A percentile compares a stretch with the other conserved stretches of the same genome.
These are phyloP conservation scores for Mortierella sp. DNA, from an alignment of 371 early-diverging fungal species.

Conservation along the genomic window DNA sequence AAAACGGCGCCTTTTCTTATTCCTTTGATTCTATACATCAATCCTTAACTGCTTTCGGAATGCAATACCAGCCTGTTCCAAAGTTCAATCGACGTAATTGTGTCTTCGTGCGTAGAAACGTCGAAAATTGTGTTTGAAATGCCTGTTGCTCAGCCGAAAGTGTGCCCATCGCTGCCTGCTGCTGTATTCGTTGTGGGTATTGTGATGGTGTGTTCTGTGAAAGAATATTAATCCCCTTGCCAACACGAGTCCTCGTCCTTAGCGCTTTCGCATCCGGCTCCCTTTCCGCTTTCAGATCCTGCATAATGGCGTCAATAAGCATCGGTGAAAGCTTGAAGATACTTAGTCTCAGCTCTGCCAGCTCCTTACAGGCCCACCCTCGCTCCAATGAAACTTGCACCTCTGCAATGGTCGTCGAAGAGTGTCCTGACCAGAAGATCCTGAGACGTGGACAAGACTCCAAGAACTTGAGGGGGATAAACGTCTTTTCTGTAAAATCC, in stretches of 20 bases:
- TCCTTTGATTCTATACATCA: no score
- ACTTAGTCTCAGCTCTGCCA: conserved; percentile 24
- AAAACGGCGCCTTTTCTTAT: no score
- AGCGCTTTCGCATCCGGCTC: not conserved
- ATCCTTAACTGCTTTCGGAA: not conserved
- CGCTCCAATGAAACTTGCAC: conserved; percentile 16
- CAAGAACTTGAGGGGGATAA: conserved; percentile 22
- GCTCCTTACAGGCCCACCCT: conserved; percentile 29
- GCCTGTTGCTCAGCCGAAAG: not conserved
- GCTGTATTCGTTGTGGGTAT: not conserved
- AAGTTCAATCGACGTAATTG: conserved; percentile 19
- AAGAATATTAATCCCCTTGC: not conserved
- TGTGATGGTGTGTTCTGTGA: not conserved
- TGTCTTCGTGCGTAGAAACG: conserved; percentile 1
- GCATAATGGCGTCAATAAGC: conserved; percentile 34
- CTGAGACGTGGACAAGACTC: conserved; percentile 30
- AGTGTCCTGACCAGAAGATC: conserved; percentile 8
- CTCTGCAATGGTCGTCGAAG: conserved; percentile 23
- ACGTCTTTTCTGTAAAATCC: conserved; percentile 22
- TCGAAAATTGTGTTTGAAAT: conserved; percentile 10
- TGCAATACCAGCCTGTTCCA: conserved; percentile 37
- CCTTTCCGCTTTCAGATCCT: conserved; percentile 14
- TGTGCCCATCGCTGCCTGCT: not conserved
- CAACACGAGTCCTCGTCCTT: not conserved
- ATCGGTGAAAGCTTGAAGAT: conserved; percentile 25